Evolutionary conservation across 139 green algal genomes (phyloP).

Genomic region (Astrephomene gubernaculifera): DNA sequence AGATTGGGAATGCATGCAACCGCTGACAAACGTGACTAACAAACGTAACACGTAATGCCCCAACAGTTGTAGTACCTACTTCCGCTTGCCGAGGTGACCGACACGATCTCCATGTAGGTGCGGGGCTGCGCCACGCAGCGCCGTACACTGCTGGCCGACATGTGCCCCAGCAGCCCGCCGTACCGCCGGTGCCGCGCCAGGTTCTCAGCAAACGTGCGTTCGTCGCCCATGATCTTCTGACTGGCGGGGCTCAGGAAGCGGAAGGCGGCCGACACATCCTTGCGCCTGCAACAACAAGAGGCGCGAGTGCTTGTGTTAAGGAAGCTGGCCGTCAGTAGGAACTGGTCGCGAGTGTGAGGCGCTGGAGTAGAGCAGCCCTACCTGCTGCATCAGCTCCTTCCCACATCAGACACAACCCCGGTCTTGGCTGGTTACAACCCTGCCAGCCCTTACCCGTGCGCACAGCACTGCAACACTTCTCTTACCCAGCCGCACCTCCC

Average conservation of each 20-base stretch:
- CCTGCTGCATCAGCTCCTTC: too few relatives aligned
- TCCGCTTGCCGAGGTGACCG: slow-evolving; percentile 32
- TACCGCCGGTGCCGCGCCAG: slow-evolving; percentile 23
- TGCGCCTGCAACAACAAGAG: not conserved
- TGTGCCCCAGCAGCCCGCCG: slow-evolving; percentile 45
- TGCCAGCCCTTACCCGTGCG: too few relatives aligned
- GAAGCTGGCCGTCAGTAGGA: not conserved
- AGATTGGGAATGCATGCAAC: not conserved
- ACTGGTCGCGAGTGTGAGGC: too few relatives aligned
- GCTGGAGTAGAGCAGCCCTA: too few relatives aligned
- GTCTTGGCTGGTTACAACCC: too few relatives aligned
- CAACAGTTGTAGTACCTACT: slow-evolving; percentile 10
- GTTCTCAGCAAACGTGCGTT: slow-evolving; percentile 14
- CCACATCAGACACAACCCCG: too few relatives aligned
- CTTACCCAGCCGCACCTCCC: too few relatives aligned
- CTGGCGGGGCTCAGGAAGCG: slow-evolving; percentile 26
- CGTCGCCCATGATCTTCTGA: slow-evolving; percentile 18
- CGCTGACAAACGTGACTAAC: not conserved
- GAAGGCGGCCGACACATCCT: slow-evolving; percentile 12
- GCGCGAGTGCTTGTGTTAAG: not conserved
- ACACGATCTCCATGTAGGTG: slow-evolving; percentile 57
- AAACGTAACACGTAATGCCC: not conserved
- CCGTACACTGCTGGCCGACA: slow-evolving; percentile 44
- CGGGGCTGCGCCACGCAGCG: slow-evolving; percentile 43
- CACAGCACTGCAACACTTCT: too few relatives aligned